Base-by-base conservation (phyloP, 1,284 basidiomycete genomes). In the Austropuccinia psidii region DNA sequence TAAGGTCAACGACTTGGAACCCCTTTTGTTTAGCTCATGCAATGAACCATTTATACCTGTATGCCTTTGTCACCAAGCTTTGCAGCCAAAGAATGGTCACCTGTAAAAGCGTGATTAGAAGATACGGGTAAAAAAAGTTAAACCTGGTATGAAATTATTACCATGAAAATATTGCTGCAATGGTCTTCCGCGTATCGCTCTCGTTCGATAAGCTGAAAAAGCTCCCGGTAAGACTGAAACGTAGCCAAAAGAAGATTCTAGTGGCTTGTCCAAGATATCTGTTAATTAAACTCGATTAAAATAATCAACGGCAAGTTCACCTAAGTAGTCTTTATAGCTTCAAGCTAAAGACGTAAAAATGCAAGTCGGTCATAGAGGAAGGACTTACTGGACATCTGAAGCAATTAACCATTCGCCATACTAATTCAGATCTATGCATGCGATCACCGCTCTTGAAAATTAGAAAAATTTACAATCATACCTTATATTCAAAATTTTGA, bases 161-260 rank as follows among this genome's bases (percentile, higher is more conserved):
- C 95, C 95, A 79, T 98, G 94, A 85, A 98, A 98, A 83, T 98
- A 98, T 81, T 98, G 94, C 79, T 95, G 90, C 35, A 98, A 85
- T 7, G 95, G 95, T 9, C 90, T 85, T 1, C 95, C 95, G 76
- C 89, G 87, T 77, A 98, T 95, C 29, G 96, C 94, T 27, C 89
- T 87, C 82, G 83, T 97, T 33, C 92, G 87, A 80, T 98, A 98
- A 5, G 93, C 93, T 7, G 92, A 94, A 84, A 98, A 98, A 60
- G 94, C 94, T 80, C 94, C 94, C 61, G 95, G 95, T 74, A 98
- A 83, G 76, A 97, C 94, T 57, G 91, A 93, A 24, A 93, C 91
- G 75, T 97, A 98, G 62, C 94, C 95, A 79, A 98, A 98, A 76
- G 88, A 89, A 78, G 90, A 93, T 82, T 98, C 94, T 57, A 95